A percentile compares a stretch with the other conserved stretches of the same genome.
Evolutionary conservation across 2,329 filamentous ascomycete species (phyloP).

Genomic region (Fonsecaea monophora): DNA sequence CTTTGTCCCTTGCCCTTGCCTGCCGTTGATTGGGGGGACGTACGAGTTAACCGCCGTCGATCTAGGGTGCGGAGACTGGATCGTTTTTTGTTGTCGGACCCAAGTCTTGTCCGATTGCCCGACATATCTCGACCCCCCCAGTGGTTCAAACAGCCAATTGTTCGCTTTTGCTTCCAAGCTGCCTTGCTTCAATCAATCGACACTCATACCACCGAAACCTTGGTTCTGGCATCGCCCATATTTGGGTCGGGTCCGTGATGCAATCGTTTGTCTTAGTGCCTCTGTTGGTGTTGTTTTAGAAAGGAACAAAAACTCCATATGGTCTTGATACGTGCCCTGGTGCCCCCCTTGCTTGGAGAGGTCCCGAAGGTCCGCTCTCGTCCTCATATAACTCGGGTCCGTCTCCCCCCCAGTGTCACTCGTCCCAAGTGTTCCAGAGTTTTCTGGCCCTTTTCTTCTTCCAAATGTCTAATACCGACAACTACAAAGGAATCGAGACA

Average conservation of each 20-base stretch:
- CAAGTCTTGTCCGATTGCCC: conserved; percentile 25
- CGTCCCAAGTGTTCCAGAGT: background rate
- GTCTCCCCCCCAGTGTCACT: background rate
- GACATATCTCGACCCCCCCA: conserved; percentile 4
- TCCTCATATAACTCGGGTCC: background rate
- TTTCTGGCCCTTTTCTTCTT: background rate
- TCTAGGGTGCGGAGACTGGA: conserved; percentile 1
- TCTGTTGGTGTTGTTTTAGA: conserved; percentile 2
- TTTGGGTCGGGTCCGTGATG: background rate
- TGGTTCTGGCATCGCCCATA: background rate
- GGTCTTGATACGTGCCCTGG: too few relatives aligned
- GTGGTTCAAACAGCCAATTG: too few relatives aligned
- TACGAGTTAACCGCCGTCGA: background rate
- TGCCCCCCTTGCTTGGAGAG: too few relatives aligned
- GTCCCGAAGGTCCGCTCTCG: background rate
- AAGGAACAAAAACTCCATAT: background rate
- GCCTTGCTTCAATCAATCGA: background rate
- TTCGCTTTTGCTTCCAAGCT: too few relatives aligned
- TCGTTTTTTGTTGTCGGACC: conserved; percentile 7
- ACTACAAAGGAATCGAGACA: background rate
- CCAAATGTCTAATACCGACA: background rate
- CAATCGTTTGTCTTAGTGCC: conserved; percentile 4
- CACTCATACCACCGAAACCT: background rate
- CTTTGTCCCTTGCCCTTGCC: too few relatives aligned
- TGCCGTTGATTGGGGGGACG: too few relatives aligned